Conservation (phyloP, 139 green algal species). For the Closterium sp. region DNA sequence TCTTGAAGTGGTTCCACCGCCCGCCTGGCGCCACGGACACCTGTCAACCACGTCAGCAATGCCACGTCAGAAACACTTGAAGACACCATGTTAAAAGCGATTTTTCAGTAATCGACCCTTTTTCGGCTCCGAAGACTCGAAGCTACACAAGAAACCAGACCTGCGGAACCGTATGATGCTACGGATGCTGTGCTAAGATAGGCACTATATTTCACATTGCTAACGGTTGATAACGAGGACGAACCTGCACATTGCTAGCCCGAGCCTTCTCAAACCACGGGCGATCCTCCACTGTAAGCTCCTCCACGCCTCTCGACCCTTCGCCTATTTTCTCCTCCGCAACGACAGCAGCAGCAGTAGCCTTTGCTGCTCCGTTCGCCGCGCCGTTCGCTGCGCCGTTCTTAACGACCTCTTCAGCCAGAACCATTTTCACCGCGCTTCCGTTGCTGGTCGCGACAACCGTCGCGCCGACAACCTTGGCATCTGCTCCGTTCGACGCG, state of each 20-base stretch:
- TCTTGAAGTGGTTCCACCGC: constrained; percentile 55
- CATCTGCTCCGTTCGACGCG: not conserved
- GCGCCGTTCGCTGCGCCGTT: not conserved
- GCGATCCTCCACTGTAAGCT: constrained; percentile 27
- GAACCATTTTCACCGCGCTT: not conserved
- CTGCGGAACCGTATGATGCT: not conserved
- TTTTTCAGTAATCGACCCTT: not conserved
- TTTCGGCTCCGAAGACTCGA: not conserved
- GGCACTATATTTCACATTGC: not conserved
- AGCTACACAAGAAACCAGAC: too few species aligned
- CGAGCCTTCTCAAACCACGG: constrained; percentile 22
- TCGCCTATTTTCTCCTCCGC: not conserved
- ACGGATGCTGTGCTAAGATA: not conserved
- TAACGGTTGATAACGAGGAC: not conserved
- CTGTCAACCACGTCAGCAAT: constrained; percentile 18
- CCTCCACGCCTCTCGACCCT: constrained; percentile 8
- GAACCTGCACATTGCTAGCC: constrained; percentile 22
- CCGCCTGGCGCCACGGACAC: constrained; percentile 48
- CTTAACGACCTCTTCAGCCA: not conserved
- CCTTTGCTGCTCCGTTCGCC: not conserved
- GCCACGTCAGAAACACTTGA: not conserved
- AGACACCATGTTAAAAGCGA: not conserved
- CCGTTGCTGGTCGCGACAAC: not conserved
- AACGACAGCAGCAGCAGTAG: not conserved
- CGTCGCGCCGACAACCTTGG: not conserved